Percentiles rank a stretch among this genome's conserved stretches.
These are phyloP conservation scores for Hypoxylon fuscum DNA, from an alignment of 495 filamentous ascomycete genomes.

Conservation along the genomic window DNA sequence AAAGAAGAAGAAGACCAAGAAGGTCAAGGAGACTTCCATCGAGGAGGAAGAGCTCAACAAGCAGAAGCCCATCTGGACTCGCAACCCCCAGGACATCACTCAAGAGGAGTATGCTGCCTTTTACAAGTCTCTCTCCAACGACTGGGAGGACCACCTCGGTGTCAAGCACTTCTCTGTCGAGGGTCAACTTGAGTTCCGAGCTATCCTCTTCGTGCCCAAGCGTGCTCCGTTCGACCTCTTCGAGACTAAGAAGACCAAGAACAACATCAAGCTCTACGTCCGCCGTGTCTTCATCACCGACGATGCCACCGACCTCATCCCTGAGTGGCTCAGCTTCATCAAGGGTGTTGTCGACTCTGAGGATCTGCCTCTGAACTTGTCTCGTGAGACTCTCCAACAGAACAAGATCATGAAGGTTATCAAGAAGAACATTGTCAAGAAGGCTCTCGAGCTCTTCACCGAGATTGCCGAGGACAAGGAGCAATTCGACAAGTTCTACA, in stretches of 20 bases:
- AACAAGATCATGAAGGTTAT: slow-evolving; percentile 99
- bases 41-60: slow-evolving; percentile 99
- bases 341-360: slow-evolving; percentile 99
- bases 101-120: slow-evolving; percentile 97
- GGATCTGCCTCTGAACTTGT: slow-evolving; percentile 98
- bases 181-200: slow-evolving; percentile 99
- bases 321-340: slow-evolving; percentile 98
- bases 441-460: slow-evolving; percentile 97
- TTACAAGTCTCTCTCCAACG: slow-evolving; percentile 99
- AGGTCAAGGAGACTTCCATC: slow-evolving; percentile 96
- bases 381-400: slow-evolving; percentile 99
- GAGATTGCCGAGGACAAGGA: slow-evolving; percentile 99
- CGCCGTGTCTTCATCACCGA: slow-evolving; percentile 99
- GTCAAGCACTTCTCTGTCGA: slow-evolving; percentile 99
- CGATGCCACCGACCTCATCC: slow-evolving; percentile 97
- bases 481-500: slow-evolving; percentile 99
- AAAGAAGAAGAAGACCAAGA: slow-evolving; percentile 97
- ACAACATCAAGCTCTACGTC: slow-evolving; percentile 99
- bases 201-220: slow-evolving; percentile 99
- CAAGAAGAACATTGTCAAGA: slow-evolving; percentile 99
- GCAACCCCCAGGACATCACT: slow-evolving; percentile 94
- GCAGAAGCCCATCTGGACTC: slow-evolving; percentile 99
- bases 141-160: slow-evolving; percentile 99
- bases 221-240: slow-evolving; percentile 99
- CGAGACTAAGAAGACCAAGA: slow-evolving; percentile 99